These are phyloP conservation scores for Schizochytrium sp. DNA, from an alignment of 108 stramenopile species.

Conservation along the genomic window DNA sequence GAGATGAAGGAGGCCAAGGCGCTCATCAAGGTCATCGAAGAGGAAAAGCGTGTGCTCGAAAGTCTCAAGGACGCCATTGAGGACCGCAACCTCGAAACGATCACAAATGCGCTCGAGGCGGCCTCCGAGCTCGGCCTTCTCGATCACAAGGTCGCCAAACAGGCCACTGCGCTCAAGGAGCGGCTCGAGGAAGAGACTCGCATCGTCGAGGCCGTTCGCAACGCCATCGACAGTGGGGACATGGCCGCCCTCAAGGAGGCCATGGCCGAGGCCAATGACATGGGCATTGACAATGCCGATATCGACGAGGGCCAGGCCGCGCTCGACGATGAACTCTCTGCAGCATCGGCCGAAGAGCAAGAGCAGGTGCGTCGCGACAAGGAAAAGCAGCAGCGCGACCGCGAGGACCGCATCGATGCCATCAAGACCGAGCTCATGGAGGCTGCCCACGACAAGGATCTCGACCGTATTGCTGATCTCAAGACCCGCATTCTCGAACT, in stretches of 20 bases:
- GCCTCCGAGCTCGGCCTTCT: slow-evolving; percentile 12
- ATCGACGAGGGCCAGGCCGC: background rate
- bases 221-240: slow-evolving; percentile 27
- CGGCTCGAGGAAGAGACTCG: slow-evolving; percentile 47
- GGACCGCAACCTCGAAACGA: slow-evolving; percentile 27
- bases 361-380: slow-evolving; percentile 19
- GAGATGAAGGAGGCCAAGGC: slow-evolving; percentile 19
- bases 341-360: background rate
- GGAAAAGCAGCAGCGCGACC: background rate
- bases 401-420: background rate
- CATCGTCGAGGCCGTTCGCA: slow-evolving; percentile 26
- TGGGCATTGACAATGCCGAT: slow-evolving; percentile 22
- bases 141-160: slow-evolving; percentile 29
- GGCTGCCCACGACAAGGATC: background rate
- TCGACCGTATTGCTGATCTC: background rate
- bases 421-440: background rate
- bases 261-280: slow-evolving; percentile 17
- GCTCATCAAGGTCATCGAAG: slow-evolving; percentile 30
- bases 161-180: slow-evolving; percentile 31
- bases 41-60: slow-evolving; percentile 34
- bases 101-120: slow-evolving; percentile 30
- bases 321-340: background rate
- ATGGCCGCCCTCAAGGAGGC: slow-evolving; percentile 18
- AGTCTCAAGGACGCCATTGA: slow-evolving; percentile 23
- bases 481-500: slow-evolving; percentile 21